Percentiles rank a stretch among this genome's conserved stretches.
Evolutionary conservation across 192 early-diverging fungal genomes (phyloP).

Genomic region (Geranomyces michiganensis): DNA sequence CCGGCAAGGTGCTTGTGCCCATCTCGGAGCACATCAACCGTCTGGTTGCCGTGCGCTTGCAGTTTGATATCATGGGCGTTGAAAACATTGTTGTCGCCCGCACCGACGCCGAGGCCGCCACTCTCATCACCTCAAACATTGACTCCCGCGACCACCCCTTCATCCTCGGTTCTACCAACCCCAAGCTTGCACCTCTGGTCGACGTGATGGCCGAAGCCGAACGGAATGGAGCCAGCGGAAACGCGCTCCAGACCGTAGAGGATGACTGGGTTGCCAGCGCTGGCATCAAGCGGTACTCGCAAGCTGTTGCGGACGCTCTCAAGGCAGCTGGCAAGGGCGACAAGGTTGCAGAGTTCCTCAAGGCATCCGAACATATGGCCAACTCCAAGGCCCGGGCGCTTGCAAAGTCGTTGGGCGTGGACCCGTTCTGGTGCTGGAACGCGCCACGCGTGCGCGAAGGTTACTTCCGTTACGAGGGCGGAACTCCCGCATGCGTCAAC

Average conservation of each 20-base stretch:
- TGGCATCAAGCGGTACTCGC: slow-evolving; percentile 77
- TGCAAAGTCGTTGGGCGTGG: slow-evolving; percentile 72
- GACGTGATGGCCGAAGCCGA: slow-evolving; percentile 85
- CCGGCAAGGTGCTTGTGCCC: slow-evolving; percentile 97
- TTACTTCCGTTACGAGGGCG: slow-evolving; percentile 96
- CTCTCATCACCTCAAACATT: slow-evolving; percentile 94
- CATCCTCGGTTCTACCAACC: slow-evolving; percentile 92
- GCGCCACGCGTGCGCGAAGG: slow-evolving; percentile 89
- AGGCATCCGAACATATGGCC: slow-evolving; percentile 63
- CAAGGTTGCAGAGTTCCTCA: slow-evolving; percentile 54
- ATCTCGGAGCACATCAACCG: slow-evolving; percentile 98
- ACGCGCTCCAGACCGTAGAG: slow-evolving; percentile 80
- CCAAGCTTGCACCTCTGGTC: slow-evolving; percentile 65
- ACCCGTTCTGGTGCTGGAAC: slow-evolving; percentile 88
- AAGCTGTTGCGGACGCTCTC: slow-evolving; percentile 77
- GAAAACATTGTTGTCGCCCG: slow-evolving; percentile 93
- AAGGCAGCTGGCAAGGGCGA: slow-evolving; percentile 64
- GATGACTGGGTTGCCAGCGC: slow-evolving; percentile 81
- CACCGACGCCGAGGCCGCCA: slow-evolving; percentile 97
- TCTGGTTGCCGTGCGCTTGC: slow-evolving; percentile 89
- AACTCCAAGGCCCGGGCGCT: slow-evolving; percentile 82
- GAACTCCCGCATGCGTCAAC: slow-evolving; percentile 85
- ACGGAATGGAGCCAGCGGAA: slow-evolving; percentile 67
- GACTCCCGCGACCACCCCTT: slow-evolving; percentile 95
- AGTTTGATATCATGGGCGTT: slow-evolving; percentile 98